Percentiles rank a stretch among this genome's conserved stretches.
Evolutionary conservation across 2,329 filamentous ascomycete species (phyloP).

Genomic region (Aspergillus alliaceus): DNA sequence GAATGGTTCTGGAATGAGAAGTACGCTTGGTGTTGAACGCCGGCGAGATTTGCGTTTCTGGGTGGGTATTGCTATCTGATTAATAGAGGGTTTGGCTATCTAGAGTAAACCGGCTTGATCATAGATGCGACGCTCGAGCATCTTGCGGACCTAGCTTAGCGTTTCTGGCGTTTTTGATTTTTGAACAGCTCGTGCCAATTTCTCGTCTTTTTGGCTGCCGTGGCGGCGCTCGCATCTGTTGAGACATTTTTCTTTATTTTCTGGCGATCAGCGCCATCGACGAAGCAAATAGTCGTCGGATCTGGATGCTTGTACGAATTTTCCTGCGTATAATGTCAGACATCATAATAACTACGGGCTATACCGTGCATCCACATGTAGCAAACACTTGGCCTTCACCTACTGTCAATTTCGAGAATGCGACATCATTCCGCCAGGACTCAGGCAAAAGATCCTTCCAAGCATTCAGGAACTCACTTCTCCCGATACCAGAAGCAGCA

Average conservation of each 20-base stretch:
- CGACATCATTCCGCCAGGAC: conserved; percentile 39
- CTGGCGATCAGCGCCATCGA: conserved; percentile 30
- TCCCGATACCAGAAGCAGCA: conserved; percentile 27
- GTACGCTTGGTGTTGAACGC: conserved; percentile 49
- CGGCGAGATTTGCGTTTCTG: conserved; percentile 2
- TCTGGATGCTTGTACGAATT: conserved; percentile 35
- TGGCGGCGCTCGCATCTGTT: conserved; percentile 21
- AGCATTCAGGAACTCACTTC: conserved; percentile 34
- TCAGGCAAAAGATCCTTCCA: conserved; percentile 49
- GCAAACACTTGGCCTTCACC: too few relatives aligned
- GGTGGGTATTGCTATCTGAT: neutral
- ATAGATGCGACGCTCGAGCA: conserved; percentile 3
- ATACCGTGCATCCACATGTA: neutral
- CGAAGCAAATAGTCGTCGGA: conserved; percentile 38
- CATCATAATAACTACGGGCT: neutral
- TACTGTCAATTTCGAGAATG: conserved; percentile 35
- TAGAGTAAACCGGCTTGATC: neutral
- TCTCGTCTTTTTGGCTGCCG: conserved; percentile 35
- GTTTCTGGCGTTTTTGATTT: conserved; percentile 31
- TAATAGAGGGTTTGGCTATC: neutral
- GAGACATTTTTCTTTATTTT: conserved; percentile 26
- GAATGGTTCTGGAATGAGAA: conserved; percentile 52
- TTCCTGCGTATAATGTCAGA: conserved; percentile 22
- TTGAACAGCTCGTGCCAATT: conserved; percentile 49
- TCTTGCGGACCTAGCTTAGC: conserved; percentile 19